Evolutionary conservation across 2,329 filamentous ascomycete species (phyloP), one percentile per base, ranked within the genome.

Genomic region (Dactylonectria macrodidyma): DNA sequence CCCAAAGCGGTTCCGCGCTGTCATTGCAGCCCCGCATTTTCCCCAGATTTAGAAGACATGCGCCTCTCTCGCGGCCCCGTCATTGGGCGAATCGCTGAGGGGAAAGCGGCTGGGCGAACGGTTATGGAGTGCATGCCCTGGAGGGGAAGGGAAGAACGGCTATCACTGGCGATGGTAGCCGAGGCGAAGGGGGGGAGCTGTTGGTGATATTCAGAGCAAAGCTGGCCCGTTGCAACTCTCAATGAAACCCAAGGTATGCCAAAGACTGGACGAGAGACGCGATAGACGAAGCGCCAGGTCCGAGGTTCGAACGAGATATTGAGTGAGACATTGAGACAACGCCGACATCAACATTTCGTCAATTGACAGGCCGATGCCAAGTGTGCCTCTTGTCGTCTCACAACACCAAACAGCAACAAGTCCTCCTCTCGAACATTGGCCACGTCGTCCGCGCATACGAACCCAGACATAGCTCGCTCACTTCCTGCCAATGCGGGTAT

Each of bases 1-100:
- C 46, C 46, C 8, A 47, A 47, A 6, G 12, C 12, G 46, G 46
- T 5, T 22, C 41, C 48, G 62, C 41, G 41, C 7, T 44, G 14
- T 19, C 41, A 9, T 19, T 44, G 41, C 41, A 56, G 67, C 71
- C 74, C 74, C 74, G 68, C 71, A 74, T 76, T 76, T 75, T 65
- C 73, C 74, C 74, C 74, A 74, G 74, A 62, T 75, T 74, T 66
- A 56, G 14, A 30, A 22, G 26, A 38, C 44, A 54, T 33, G 46
- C 36, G 51, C 22, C 50, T 26, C 38, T 16, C n/a, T n/a, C 59
- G 41, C 30, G 44, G 22, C 56, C 12, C 22, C 30, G n/a, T 3
- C 26, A 74, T 74, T 75, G 68, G 73, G 44, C 59, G 44, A 38
- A 57, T 47, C 47, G 58, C 63, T 68, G 71, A 70, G 74, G 73